Conservation (phyloP, 202 grass and related monocot genomes). For the Saccharum hybrid region DNA sequence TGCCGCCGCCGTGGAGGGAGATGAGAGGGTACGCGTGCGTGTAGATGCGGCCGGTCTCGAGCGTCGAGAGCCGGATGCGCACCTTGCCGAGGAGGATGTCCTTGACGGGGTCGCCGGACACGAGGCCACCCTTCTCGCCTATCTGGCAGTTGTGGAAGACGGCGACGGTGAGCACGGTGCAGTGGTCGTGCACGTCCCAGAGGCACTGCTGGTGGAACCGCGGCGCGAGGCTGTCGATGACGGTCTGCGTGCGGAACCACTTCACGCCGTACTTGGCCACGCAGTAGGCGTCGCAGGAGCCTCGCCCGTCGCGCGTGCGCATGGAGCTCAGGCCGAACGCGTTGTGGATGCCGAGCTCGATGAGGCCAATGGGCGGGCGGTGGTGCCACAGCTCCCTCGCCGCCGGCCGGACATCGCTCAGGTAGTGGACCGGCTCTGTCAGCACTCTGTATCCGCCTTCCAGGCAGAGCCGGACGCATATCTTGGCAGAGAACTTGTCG, state of each 20-base stretch:
- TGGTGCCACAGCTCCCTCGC: conserved; percentile 54
- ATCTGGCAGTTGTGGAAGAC: conserved; percentile 90
- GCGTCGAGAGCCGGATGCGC: conserved; percentile 84
- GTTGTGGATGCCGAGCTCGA: conserved; percentile 83
- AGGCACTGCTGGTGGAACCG: conserved; percentile 86
- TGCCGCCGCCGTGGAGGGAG: conserved; percentile 57
- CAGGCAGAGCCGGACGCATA: conserved; percentile 68
- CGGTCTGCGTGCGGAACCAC: conserved; percentile 86
- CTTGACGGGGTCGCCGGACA: conserved; percentile 46
- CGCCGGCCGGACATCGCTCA: conserved; percentile 83
- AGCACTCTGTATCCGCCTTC: conserved; percentile 84
- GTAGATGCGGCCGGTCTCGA: conserved; percentile 69
- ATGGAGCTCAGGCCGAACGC: conserved; percentile 55
- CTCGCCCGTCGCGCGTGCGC: conserved; percentile 46
- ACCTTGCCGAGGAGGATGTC: conserved; percentile 81
- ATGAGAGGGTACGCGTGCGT: conserved; percentile 73
- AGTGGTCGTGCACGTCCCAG: conserved; percentile 89
- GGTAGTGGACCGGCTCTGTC: conserved; percentile 68
- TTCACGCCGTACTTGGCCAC: conserved; percentile 91
- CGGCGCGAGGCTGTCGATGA: conserved; percentile 66
- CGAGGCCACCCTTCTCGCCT: conserved; percentile 55
- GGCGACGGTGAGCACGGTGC: conserved; percentile 87
- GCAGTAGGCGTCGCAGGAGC: conserved; percentile 75
- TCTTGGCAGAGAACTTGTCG: conserved; percentile 69
- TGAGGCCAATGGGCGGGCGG: conserved; percentile 54